Conservation (phyloP, 2,329 filamentous ascomycete genomes). For the Exserohilum rostratum region DNA sequence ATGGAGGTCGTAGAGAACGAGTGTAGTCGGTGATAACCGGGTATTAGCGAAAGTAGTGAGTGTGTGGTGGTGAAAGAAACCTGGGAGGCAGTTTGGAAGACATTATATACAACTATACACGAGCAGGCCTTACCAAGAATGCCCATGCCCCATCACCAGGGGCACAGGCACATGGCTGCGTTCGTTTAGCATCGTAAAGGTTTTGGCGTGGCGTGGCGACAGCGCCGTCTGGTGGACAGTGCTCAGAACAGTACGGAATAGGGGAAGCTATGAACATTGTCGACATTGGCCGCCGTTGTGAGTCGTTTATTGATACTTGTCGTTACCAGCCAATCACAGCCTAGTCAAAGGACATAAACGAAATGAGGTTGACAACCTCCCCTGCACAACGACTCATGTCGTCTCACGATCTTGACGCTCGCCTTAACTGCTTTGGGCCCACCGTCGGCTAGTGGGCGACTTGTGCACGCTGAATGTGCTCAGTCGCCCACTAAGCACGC, state of each 20-base stretch:
- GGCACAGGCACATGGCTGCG: conserved; percentile 32
- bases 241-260: conserved; percentile 40
- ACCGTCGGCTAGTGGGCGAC: conserved; percentile 21
- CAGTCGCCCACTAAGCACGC: conserved; percentile 13
- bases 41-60: conserved; percentile 44
- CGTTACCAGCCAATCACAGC: conserved; percentile 26
- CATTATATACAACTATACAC: conserved; percentile 45
- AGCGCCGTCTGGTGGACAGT: conserved; percentile 32
- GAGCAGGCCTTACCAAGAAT: conserved; percentile 33
- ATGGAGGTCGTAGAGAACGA: conserved; percentile 46
- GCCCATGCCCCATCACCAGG: conserved; percentile 28
- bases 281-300: conserved; percentile 31
- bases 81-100: conserved; percentile 23
- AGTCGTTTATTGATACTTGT: conserved; percentile 42
- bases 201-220: conserved; percentile 35
- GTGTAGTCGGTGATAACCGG: conserved; percentile 50
- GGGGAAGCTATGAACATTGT: conserved; percentile 35
- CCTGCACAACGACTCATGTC: conserved; percentile 38
- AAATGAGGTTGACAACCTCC: conserved; percentile 43
- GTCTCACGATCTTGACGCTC: conserved; percentile 35
- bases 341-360: conserved; percentile 31
- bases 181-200: conserved; percentile 26
- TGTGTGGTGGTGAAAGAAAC: conserved; percentile 45
- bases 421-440: conserved; percentile 23
- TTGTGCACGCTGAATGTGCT: conserved; percentile 20